These are phyloP conservation scores for Diplosphaera chodatii DNA, from an alignment of 139 green algal species.

Conservation along the genomic window DNA sequence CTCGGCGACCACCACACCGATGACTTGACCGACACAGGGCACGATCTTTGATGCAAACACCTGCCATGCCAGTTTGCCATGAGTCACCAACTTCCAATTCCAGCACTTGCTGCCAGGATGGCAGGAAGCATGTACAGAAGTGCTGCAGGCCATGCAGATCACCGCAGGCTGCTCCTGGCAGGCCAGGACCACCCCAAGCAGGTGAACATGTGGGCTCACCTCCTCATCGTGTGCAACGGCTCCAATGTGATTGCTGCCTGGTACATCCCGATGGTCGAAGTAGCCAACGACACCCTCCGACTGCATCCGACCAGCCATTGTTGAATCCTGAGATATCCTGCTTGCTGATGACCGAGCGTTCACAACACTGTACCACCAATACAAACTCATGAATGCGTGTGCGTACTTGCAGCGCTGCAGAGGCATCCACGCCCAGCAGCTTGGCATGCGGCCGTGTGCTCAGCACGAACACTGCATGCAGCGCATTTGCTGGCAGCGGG, in stretches of 20 bases:
- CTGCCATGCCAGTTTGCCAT: too few species aligned
- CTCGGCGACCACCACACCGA: slow-evolving; percentile 85
- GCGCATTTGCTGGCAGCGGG: slow-evolving; percentile 38
- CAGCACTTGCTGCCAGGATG: too few species aligned
- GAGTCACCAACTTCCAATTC: too few species aligned
- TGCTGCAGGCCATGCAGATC: too few species aligned
- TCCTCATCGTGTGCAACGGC: slow-evolving; percentile 83
- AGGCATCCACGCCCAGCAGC: slow-evolving; percentile 64
- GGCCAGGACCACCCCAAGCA: too few species aligned
- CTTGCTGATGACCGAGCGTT: too few species aligned
- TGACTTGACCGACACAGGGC: slow-evolving; percentile 77
- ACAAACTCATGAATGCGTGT: too few species aligned
- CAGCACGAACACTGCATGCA: slow-evolving; percentile 79
- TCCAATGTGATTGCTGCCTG: slow-evolving; percentile 80
- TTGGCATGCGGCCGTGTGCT: slow-evolving; percentile 72
- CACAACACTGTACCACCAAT: too few species aligned
- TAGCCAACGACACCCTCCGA: slow-evolving; percentile 58
- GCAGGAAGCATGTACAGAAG: too few species aligned
- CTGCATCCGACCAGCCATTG: too few species aligned
- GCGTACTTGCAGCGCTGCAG: slow-evolving; percentile 46
- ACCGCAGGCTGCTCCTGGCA: too few species aligned
- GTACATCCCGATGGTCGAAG: slow-evolving; percentile 53
- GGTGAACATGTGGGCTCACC: neutral
- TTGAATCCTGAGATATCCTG: too few species aligned
- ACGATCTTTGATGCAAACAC: slow-evolving; percentile 80